Conservation (phyloP, 2,329 filamentous ascomycete species). For the Colletotrichum navitas region DNA sequence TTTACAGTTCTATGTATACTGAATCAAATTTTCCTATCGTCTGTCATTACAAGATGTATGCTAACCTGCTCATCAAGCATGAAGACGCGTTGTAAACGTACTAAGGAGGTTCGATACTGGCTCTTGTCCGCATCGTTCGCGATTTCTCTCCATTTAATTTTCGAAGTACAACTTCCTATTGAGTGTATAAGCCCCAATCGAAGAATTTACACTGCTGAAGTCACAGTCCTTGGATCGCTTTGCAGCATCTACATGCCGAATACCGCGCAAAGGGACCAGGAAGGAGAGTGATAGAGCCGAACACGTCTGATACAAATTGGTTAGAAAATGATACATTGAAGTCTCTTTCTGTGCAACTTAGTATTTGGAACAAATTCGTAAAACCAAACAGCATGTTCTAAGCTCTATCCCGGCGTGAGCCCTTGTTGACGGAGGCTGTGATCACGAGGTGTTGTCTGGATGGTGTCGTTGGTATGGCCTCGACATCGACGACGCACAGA, state of each 20-base stretch:
- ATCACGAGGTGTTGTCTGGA: not conserved
- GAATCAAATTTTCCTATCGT: no score
- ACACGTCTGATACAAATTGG: no score
- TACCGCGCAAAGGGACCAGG: not conserved
- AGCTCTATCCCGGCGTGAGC: no score
- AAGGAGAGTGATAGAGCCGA: not conserved
- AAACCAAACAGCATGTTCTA: not conserved
- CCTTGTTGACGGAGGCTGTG: not conserved
- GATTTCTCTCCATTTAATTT: not conserved
- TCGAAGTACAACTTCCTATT: not conserved
- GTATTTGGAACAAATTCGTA: no score
- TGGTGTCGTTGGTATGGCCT: not conserved
- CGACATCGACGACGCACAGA: conserved; percentile 14
- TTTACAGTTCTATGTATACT: accelerated
- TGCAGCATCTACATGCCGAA: no score
- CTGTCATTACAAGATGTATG: not conserved
- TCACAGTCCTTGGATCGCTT: not conserved
- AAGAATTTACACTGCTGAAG: not conserved
- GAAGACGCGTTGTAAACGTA: no score
- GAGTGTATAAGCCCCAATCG: not conserved
- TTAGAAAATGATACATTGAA: not conserved
- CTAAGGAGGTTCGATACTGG: not conserved
- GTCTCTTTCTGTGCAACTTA: accelerated
- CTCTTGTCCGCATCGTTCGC: not conserved
- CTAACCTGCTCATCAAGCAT: not conserved